Conservation (phyloP, 345 rosid genomes). For the Eucalyptus guilfoylei region DNA sequence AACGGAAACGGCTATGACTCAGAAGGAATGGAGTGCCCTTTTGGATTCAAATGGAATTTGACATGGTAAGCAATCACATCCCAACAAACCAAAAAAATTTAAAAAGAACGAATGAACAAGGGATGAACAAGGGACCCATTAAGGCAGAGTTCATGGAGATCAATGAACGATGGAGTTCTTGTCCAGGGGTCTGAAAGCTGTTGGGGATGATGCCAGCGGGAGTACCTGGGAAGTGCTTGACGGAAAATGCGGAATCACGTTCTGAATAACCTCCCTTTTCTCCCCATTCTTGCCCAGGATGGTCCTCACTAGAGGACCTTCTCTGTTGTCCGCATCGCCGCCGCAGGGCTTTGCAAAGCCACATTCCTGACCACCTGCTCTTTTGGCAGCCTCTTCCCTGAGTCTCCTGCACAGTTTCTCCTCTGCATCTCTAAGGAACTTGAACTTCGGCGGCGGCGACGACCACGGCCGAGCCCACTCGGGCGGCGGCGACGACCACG, state of each 20-base stretch:
- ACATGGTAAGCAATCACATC: background rate
- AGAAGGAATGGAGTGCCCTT: background rate
- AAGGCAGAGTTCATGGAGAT: background rate
- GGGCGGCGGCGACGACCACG: constrained; percentile 64
- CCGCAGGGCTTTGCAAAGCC: background rate
- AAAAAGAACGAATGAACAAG: background rate
- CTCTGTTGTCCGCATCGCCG: background rate
- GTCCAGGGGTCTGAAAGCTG: constrained; percentile 33
- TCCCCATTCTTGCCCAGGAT: constrained; percentile 26
- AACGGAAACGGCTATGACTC: background rate
- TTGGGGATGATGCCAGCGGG: constrained; percentile 47
- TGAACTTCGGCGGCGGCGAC: constrained; percentile 91
- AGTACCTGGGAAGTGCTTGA: constrained; percentile 53
- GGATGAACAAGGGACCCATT: background rate
- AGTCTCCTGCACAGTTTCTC: constrained; percentile 61
- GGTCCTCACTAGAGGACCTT: constrained; percentile 58
- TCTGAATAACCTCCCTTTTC: constrained; percentile 18
- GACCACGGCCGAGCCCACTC: constrained; percentile 40
- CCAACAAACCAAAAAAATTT: background rate
- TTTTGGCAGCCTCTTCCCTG: constrained; percentile 43
- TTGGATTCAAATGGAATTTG: background rate
- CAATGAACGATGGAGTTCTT: constrained; percentile 8
- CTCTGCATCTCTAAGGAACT: constrained; percentile 95
- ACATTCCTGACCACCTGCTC: constrained; percentile 8
- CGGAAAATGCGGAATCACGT: background rate